phyloP scores from a whole-genome alignment of 148 eudicot species.

The Chenopodium formosanum region DNA sequence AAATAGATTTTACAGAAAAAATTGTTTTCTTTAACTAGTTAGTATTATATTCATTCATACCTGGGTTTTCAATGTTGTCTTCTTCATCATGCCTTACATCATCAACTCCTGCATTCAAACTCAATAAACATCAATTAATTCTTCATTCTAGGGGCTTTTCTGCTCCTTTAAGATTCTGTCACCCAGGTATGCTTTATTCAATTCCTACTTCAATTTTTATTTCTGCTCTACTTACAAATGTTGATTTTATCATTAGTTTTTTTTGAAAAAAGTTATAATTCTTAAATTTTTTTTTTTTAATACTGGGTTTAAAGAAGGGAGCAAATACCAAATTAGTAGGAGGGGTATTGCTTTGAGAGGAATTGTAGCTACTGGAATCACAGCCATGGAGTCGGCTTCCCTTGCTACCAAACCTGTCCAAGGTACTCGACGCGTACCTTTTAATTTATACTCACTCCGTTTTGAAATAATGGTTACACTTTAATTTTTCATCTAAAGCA shows the following conservation, averaged over 20 bases:
- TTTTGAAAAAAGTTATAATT: no score
- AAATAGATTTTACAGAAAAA: not conserved
- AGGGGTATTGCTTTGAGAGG: constrained; percentile 69
- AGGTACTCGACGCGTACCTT: constrained; percentile 31
- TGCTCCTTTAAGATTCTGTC: constrained; percentile 24
- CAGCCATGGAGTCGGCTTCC: constrained; percentile 53
- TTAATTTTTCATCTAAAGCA: no score
- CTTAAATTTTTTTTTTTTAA: not conserved
- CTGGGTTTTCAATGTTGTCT: constrained; percentile 9
- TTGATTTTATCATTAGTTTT: not conserved
- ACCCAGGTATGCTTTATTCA: constrained; percentile 10
- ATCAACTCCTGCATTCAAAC: constrained; percentile 19
- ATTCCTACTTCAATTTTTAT: not conserved
- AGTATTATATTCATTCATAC: no score
- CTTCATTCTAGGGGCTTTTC: constrained; percentile 21
- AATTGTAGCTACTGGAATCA: constrained; percentile 71
- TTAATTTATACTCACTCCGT: no score
- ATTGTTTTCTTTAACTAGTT: not conserved
- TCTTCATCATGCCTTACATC: constrained; percentile 29
- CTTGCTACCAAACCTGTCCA: constrained; percentile 53
- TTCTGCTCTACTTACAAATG: not conserved
- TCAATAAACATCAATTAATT: constrained; percentile 15
- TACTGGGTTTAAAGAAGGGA: constrained; percentile 34
- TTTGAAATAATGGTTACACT: no score
- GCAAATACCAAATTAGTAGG: constrained; percentile 60